A percentile compares a stretch with the other conserved stretches of the same genome.
These are phyloP conservation scores for Termitomyces heimii DNA, from an alignment of 768 basidiomycete genomes.

Conservation along the genomic window DNA sequence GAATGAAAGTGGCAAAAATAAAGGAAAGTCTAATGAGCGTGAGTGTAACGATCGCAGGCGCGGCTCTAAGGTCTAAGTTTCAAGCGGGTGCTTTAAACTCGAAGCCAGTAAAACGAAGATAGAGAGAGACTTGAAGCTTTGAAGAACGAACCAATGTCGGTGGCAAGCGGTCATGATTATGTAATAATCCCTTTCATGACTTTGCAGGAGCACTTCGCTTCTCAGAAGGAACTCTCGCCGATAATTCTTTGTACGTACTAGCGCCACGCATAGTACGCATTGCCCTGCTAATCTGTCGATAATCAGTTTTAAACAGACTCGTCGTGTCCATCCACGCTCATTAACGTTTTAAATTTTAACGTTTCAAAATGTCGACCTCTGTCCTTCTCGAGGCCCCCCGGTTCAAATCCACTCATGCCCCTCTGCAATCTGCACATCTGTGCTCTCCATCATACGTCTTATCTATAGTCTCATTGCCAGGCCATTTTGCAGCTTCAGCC, in stretches of 20 bases:
- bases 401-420: conserved; percentile 15
- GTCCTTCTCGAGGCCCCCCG: conserved; percentile 25
- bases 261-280: neutral
- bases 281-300: neutral
- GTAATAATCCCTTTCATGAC: neutral
- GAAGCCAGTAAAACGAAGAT: neutral
- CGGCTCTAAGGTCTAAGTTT: conserved; percentile 8
- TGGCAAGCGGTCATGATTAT: neutral
- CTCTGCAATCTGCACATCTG: conserved; percentile 23
- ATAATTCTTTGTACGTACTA: neutral
- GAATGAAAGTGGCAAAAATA: conserved; percentile 2
- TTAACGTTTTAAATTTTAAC: no score
- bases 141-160: neutral
- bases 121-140: neutral
- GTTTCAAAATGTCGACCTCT: conserved; percentile 10
- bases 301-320: neutral
- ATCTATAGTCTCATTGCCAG: conserved; percentile 42
- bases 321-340: neutral
- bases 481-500: conserved; percentile 51
- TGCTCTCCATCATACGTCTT: conserved; percentile 54
- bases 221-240: no score
- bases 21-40: conserved; percentile 15
- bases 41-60: conserved; percentile 28
- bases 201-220: neutral
- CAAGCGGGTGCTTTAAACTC: neutral